These are phyloP conservation scores for Yamadazyma atmosphaerica DNA, from an alignment of 1,139 yeast species.

Conservation along the genomic window DNA sequence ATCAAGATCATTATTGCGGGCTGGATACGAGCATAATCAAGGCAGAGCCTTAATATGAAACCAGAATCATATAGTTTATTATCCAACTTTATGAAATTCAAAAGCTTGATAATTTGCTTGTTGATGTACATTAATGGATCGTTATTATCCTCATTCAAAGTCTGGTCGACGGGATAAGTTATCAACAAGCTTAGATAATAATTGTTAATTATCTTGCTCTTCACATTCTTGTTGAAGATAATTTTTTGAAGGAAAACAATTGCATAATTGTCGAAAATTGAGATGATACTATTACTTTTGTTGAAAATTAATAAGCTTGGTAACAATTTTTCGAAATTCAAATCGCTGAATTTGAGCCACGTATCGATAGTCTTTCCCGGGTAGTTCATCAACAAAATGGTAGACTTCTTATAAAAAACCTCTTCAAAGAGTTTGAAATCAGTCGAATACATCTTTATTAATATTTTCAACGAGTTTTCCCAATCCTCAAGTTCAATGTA, in stretches of 20 bases:
- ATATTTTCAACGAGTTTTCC: slow-evolving; percentile 65
- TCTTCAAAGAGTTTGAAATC: slow-evolving; percentile 32
- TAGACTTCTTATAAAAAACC: slow-evolving; percentile 64
- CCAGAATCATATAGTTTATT: slow-evolving; percentile 57
- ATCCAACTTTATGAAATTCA: slow-evolving; percentile 27
- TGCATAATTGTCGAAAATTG: slow-evolving; percentile 55
- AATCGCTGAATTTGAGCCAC: slow-evolving; percentile 62
- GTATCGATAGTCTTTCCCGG: slow-evolving; percentile 74
- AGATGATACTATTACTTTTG: slow-evolving; percentile 35
- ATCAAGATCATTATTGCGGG: slow-evolving; percentile 75
- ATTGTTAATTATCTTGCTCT: slow-evolving; percentile 62
- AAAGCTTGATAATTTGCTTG: slow-evolving; percentile 28
- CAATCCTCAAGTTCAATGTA: slow-evolving; percentile 72
- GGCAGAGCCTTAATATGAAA: slow-evolving; percentile 73
- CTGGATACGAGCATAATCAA: slow-evolving; percentile 55
- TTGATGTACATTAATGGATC: slow-evolving; percentile 33
- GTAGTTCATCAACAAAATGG: slow-evolving; percentile 63
- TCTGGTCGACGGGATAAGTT: slow-evolving; percentile 41
- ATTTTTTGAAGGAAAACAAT: slow-evolving; percentile 62
- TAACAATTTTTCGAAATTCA: slow-evolving; percentile 61
- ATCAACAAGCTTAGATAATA: slow-evolving; percentile 73
- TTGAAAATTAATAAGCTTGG: slow-evolving; percentile 77
- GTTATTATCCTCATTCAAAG: slow-evolving; percentile 4
- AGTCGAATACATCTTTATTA: slow-evolving; percentile 46
- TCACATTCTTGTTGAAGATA: slow-evolving; percentile 51